phyloP scores from a whole-genome alignment of 768 basidiomycete genomes.

The Favolaschia claudopus region DNA sequence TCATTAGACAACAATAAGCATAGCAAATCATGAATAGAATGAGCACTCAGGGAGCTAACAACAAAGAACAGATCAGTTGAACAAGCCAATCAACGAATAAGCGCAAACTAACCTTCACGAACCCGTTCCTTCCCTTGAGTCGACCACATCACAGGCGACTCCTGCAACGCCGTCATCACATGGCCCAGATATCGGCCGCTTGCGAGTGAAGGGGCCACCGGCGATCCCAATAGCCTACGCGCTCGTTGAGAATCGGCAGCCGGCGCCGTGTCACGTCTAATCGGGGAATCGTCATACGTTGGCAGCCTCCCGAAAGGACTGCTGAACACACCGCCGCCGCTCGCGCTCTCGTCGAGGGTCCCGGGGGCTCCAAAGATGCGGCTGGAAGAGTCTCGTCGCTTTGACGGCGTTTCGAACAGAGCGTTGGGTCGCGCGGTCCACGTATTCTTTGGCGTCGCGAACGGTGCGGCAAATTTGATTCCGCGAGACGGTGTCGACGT shows the following conservation, averaged over 20 bases:
- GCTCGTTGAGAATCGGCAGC: conserved; percentile 39
- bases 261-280: conserved; percentile 49
- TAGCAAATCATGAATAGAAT: too few species aligned
- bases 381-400: conserved; percentile 38
- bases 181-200: conserved; percentile 19
- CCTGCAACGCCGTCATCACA: conserved; percentile 18
- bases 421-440: conserved; percentile 54
- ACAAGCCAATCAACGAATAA: too few species aligned
- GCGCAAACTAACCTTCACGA: conserved; percentile 16
- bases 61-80: background rate
- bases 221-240: conserved; percentile 44
- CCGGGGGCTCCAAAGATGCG: conserved; percentile 37
- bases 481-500: conserved; percentile 85
- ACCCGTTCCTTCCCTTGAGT: conserved; percentile 16
- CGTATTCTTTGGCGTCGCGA: conserved; percentile 69
- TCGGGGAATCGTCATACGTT: conserved; percentile 61
- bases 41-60: background rate
- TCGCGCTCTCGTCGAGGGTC: conserved; percentile 39
- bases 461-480: conserved; percentile 64
- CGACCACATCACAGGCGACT: conserved; percentile 22
- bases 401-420: conserved; percentile 63
- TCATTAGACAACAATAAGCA: too few species aligned
- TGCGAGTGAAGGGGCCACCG: conserved; percentile 30
- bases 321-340: conserved; percentile 29
- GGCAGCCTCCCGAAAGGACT: conserved; percentile 35